These are phyloP conservation scores for Cucurbita argyrosperma DNA, from an alignment of 306 rosid genomes.

Conservation along the genomic window DNA sequence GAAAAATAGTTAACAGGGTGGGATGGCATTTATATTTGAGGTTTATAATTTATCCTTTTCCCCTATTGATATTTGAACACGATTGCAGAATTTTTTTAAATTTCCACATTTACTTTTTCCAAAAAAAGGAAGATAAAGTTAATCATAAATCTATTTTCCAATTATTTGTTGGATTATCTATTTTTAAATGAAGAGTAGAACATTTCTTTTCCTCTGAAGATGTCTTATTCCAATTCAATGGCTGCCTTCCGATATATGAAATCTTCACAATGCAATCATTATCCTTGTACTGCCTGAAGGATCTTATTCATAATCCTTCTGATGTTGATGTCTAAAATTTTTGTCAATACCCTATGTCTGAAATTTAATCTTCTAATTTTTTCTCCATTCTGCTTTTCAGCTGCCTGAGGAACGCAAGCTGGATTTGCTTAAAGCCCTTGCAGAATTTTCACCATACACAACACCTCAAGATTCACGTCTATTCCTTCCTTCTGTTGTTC, in stretches of 20 bases:
- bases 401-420: conserved; percentile 87
- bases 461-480: conserved; percentile 93
- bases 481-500: conserved; percentile 88
- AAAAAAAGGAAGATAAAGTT: not conserved
- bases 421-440: conserved; percentile 87
- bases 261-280: not conserved
- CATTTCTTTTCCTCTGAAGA: not conserved
- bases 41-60: not conserved
- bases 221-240: not conserved
- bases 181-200: not conserved
- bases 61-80: not conserved
- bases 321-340: not conserved
- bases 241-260: not conserved
- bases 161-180: not conserved
- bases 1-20: not conserved
- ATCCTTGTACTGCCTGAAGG: not conserved
- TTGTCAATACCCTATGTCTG: not conserved
- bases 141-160: not conserved
- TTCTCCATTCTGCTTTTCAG: conserved; percentile 23
- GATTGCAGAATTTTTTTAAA: no score
- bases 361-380: not conserved
- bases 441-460: conserved; percentile 83
- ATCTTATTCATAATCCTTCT: not conserved
- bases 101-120: not conserved
- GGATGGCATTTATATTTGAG: not conserved